Base-by-base conservation (phyloP, 2,329 filamentous ascomycete species). In the Magnaporthiopsis rhizophila region DNA sequence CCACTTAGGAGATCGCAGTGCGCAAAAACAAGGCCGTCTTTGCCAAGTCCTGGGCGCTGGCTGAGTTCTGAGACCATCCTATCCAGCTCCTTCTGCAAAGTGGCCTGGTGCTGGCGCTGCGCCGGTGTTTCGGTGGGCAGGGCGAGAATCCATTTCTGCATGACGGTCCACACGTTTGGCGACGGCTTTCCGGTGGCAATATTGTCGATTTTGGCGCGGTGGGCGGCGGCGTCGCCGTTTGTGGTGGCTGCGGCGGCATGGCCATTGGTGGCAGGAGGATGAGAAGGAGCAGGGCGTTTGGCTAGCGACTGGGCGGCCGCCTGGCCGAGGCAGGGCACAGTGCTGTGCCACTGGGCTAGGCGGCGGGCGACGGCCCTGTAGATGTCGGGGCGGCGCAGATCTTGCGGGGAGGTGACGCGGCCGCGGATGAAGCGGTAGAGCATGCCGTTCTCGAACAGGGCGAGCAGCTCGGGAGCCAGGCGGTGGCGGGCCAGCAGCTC, bases 1-100 rank as follows among this genome's bases (percentile, higher is more conserved):
- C 93, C 95, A 75, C 90, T 92, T n/a, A 99, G 82, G 30, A 99
- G 85, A 76, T 99, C 95, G 81, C 93, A 97, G 77, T 98, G 94
- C 67, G 91, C 90, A 79, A 98, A 97, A 61, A 98, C 87, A 69
- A 96, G 87, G 68, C 89, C 89, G 68, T 91, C 85, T 68, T 85
- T 81, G 64, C 91, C 91, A 61, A 97, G 81, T 56, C 92, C 91
- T 61, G 88, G 86, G 24, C 89, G 87, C 71, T 91, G 84, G 74
- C 91, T 91, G 59, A 97, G 82, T 71, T 90, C 85, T 63, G 80
- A 75, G 66, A 91, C 83, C 66, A 96, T 81, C 71, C 83, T 83
- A 68, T 86, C 82, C 65, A 97, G 79, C 78, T 98, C 94, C 64
- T 78, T 79, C 72, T 96, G 90, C 63, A 99, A 80, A 66, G 77